Evolutionary conservation across 371 early-diverging fungal genomes (phyloP).

Genomic region (Saksenaea oblongispora): DNA sequence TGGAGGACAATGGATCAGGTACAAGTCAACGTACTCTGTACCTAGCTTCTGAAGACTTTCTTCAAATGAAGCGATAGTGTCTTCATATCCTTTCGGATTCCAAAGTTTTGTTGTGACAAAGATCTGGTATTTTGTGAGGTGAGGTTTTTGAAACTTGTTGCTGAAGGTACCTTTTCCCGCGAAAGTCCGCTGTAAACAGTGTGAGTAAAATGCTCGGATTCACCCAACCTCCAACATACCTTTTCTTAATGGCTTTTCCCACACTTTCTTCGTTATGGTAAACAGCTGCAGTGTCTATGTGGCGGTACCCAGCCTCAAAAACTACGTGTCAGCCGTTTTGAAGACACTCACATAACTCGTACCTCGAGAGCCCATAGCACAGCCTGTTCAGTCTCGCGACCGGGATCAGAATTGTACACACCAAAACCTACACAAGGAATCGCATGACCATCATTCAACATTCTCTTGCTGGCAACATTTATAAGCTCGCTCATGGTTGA

Average conservation of each 20-base stretch:
- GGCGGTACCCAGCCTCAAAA: constrained; percentile 51
- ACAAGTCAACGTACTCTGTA: constrained; percentile 70
- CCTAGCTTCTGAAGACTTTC: constrained; percentile 55
- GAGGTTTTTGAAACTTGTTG: too few species aligned
- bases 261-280: constrained; percentile 52
- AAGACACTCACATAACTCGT: neutral
- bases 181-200: constrained; percentile 40
- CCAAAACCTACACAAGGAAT: constrained; percentile 45
- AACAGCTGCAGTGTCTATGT: constrained; percentile 50
- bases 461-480: constrained; percentile 9
- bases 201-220: neutral
- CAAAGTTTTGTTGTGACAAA: constrained; percentile 77
- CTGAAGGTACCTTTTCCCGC: constrained; percentile 40
- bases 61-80: constrained; percentile 45
- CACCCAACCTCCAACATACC: constrained; percentile 22
- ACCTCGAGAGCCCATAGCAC: constrained; percentile 50
- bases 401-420: constrained; percentile 38
- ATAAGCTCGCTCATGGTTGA: constrained; percentile 6
- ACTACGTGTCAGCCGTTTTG: neutral
- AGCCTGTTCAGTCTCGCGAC: constrained; percentile 42
- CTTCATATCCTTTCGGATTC: constrained; percentile 53
- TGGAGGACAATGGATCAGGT: constrained; percentile 70
- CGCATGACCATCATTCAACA: constrained; percentile 29
- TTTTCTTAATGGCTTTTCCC: constrained; percentile 46
- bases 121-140: constrained; percentile 31